phyloP scores from a whole-genome alignment of 176 grass and related monocot species.

The Hyparrhenia diplandra region DNA sequence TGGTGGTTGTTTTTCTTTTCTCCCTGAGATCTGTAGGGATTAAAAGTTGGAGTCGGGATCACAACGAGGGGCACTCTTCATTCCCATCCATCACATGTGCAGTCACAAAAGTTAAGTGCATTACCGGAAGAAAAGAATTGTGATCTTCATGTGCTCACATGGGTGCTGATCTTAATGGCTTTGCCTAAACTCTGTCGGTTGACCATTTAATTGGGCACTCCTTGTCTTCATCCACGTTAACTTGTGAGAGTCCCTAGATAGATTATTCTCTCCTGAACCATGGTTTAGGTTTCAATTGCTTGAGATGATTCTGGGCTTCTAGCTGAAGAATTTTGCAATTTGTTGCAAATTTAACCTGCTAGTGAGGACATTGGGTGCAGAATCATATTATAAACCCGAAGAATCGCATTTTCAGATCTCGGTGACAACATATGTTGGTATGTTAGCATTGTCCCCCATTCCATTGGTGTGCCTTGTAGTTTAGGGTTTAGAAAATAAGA shows the following conservation, averaged over 20 bases:
- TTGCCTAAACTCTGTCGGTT: conserved; percentile 27
- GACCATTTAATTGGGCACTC: conserved; percentile 10
- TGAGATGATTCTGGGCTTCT: neutral
- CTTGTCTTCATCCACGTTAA: conserved; percentile 20
- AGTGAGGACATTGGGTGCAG: neutral
- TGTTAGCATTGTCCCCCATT: neutral
- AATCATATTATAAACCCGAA: neutral
- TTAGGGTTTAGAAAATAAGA: too few species aligned
- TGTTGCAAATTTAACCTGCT: neutral
- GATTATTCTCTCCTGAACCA: conserved; percentile 6
- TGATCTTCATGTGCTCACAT: conserved; percentile 67
- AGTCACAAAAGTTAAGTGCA: conserved; percentile 38
- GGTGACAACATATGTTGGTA: neutral
- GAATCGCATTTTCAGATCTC: too few species aligned
- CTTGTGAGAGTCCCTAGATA: neutral
- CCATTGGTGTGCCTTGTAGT: neutral
- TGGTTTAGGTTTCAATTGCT: conserved; percentile 2
- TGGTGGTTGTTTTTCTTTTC: conserved; percentile 2
- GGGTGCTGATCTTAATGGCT: conserved; percentile 32
- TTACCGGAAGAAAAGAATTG: conserved; percentile 32
- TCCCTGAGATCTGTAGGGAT: conserved; percentile 29
- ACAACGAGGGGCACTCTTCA: conserved; percentile 24
- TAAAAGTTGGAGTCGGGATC: conserved; percentile 1
- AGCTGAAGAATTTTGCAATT: neutral
- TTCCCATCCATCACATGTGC: conserved; percentile 43